These are phyloP conservation scores for Collybia sordida DNA, from an alignment of 768 basidiomycete species.

Conservation along the genomic window DNA sequence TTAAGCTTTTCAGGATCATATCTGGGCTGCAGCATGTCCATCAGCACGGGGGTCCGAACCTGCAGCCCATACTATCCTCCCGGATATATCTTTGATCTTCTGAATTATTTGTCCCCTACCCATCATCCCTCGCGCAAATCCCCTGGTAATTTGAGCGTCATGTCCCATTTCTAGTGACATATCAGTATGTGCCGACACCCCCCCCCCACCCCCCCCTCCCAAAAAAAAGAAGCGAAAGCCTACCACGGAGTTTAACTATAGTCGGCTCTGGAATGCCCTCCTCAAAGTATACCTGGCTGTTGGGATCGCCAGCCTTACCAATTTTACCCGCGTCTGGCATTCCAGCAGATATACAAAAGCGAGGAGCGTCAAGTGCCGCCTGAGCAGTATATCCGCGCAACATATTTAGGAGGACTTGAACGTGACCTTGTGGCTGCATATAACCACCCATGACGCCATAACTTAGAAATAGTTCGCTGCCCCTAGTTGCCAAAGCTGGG, in stretches of 20 bases:
- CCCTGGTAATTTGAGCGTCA: constrained; percentile 61
- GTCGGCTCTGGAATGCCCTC: constrained; percentile 70
- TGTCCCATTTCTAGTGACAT: constrained; percentile 79
- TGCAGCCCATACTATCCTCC: constrained; percentile 88
- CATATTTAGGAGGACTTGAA: constrained; percentile 91
- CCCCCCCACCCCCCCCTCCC: not conserved
- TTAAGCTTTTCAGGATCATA: constrained; percentile 22
- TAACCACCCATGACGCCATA: constrained; percentile 93
- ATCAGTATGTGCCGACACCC: constrained; percentile 2
- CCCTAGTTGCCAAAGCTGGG: constrained; percentile 79
- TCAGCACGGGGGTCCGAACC: constrained; percentile 89
- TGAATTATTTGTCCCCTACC: constrained; percentile 93
- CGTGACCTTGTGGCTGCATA: constrained; percentile 96
- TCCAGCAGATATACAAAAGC: constrained; percentile 93
- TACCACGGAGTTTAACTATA: constrained; percentile 67
- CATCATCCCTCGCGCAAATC: constrained; percentile 63
- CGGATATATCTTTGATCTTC: constrained; percentile 62
- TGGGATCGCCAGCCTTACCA: constrained; percentile 62
- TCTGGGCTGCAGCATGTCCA: constrained; percentile 85
- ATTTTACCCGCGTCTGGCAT: constrained; percentile 55
- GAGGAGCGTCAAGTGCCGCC: constrained; percentile 89
- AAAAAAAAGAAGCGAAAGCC: constrained; percentile 15
- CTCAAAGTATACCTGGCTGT: constrained; percentile 88
- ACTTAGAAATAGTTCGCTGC: constrained; percentile 80
- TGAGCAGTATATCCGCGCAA: constrained; percentile 87